A percentile compares a stretch with the other conserved stretches of the same genome.
These are phyloP conservation scores for Pecoramyces ruminantium DNA, from an alignment of 192 early-diverging fungal genomes.

Conservation along the genomic window DNA sequence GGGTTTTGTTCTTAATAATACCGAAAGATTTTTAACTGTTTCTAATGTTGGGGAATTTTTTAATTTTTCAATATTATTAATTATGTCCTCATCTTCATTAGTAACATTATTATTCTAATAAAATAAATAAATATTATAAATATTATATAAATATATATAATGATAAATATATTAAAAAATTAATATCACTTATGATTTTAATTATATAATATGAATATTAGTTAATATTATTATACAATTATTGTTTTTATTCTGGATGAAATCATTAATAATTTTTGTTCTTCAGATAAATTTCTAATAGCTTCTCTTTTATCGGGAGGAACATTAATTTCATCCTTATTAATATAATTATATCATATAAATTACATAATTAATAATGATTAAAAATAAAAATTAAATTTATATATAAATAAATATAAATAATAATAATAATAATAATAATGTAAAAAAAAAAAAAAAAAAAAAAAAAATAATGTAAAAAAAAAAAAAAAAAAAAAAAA, in stretches of 20 bases:
- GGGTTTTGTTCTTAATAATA: conserved; percentile 21
- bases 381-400: too few relatives aligned
- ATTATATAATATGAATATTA: too few relatives aligned
- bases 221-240: background rate
- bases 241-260: background rate
- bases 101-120: background rate
- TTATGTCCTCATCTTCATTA: background rate
- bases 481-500: too few relatives aligned
- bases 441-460: too few relatives aligned
- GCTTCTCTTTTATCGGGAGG: background rate
- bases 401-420: too few relatives aligned
- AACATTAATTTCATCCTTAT: background rate
- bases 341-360: background rate
- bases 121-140: too few relatives aligned
- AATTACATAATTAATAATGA: too few relatives aligned
- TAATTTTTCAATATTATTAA: conserved; percentile 19
- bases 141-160: too few relatives aligned
- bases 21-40: conserved; percentile 17
- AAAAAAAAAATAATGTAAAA: too few relatives aligned
- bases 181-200: too few relatives aligned
- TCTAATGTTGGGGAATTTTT: conserved; percentile 15
- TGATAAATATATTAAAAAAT: too few relatives aligned
- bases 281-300: background rate
- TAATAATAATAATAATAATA: too few relatives aligned
- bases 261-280: background rate